A percentile compares a stretch with the other conserved stretches of the same genome.
phyloP scores from a whole-genome alignment of 495 filamentous ascomycete species.

The Articulospora tetracladia region DNA sequence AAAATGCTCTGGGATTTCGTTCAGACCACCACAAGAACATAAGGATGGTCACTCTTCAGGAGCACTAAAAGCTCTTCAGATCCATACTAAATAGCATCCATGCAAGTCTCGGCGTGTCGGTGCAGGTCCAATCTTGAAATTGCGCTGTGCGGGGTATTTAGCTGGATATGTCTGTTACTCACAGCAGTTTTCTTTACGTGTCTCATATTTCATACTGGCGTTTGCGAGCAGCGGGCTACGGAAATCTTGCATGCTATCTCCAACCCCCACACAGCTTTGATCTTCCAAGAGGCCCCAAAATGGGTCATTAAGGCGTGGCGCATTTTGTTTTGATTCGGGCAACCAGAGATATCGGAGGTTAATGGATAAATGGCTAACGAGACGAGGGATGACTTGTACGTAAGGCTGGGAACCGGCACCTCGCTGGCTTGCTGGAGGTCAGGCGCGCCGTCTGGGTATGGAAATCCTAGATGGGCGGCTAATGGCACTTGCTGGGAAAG shows the following conservation, averaged over 20 bases:
- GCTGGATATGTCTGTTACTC: background rate
- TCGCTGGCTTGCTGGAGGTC: background rate
- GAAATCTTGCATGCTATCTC: background rate
- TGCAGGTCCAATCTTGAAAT: background rate
- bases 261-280: background rate
- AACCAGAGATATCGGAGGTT: background rate
- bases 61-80: background rate
- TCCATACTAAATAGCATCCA: background rate
- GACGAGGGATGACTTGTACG: background rate
- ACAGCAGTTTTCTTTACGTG: background rate
- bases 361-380: background rate
- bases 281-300: background rate
- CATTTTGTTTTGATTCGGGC: background rate
- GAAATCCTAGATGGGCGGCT: background rate
- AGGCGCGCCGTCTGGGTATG: background rate
- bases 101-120: background rate
- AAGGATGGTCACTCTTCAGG: background rate
- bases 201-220: background rate
- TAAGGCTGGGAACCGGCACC: background rate
- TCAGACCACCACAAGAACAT: background rate
- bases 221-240: background rate
- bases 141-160: too few species aligned
- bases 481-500: background rate
- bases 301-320: background rate
- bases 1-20: conserved; percentile 96